Percentiles rank a stretch among this genome's conserved stretches.
Evolutionary conservation across 2,329 filamentous ascomycete species (phyloP).

Genomic region (Verticillium tricorpus): DNA sequence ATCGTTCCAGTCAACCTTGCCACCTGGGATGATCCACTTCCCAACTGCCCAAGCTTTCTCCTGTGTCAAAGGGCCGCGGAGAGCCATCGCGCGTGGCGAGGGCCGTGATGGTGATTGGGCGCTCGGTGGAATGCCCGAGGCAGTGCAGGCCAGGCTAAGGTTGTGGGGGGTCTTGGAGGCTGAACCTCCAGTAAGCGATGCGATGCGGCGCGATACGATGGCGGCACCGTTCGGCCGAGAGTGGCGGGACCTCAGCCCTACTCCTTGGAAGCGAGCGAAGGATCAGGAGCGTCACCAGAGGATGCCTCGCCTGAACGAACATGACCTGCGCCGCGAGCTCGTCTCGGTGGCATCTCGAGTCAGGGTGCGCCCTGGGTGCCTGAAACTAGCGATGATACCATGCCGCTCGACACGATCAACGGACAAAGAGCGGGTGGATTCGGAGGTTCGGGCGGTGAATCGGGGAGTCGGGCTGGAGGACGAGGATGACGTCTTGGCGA

Average conservation of each 20-base stretch:
- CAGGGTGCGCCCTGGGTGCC: neutral
- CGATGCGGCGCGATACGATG: neutral
- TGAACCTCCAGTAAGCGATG: neutral
- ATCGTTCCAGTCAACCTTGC: neutral
- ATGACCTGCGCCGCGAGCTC: neutral
- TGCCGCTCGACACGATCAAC: neutral
- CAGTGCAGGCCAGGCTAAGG: neutral
- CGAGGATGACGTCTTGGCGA: neutral
- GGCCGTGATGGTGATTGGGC: neutral
- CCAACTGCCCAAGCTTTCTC: neutral
- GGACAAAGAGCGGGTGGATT: neutral
- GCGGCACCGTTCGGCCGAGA: neutral
- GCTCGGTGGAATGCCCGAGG: neutral
- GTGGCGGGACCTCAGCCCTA: neutral
- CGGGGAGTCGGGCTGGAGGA: neutral
- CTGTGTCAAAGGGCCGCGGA: neutral
- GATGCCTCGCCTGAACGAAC: neutral
- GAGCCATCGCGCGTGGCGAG: neutral
- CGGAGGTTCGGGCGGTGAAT: neutral
- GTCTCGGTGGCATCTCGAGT: neutral
- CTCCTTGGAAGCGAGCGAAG: neutral
- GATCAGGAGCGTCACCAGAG: neutral
- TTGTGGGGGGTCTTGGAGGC: neutral
- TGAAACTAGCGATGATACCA: neutral
- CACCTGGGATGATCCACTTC: neutral